Base-by-base conservation (phyloP, 1,284 basidiomycete species). In the Ustilago cynodontis region DNA sequence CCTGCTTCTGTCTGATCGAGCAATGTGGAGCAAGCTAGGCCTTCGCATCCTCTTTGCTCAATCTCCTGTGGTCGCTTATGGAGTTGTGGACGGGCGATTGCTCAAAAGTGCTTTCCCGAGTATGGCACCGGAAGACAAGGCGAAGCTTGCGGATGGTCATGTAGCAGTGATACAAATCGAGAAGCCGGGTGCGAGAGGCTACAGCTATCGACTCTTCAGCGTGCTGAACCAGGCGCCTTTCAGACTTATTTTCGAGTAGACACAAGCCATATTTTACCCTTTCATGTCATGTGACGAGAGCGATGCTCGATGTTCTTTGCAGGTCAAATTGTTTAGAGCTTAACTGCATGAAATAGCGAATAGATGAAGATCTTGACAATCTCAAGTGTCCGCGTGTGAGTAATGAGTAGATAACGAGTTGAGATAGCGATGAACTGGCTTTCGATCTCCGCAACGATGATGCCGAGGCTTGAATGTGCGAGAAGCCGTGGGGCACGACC, bases 31-130 rank as follows among this genome's bases (percentile, higher is more conserved):
- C 18, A 49, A 35, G 8, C 3, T 60, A 43, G 52, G 45, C 0
- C 5, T 59, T 28, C 57, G 58, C 13, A 16, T 60, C 13, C 7
- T 60, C 8, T 60, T 66, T 31, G 57, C 52, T 22, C 31, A 59
- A n/a, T 24, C 24, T 5, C 2, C n/a, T 0, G 2, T 16, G 2
- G 22, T 50, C 1, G 64, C 45, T 0, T 66, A 56, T 18, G 64
- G 33, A 8, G 2, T 66, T 9, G 58, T 28, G 1, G 64, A 66
- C 5, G 52, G 51, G 3, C 26, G 43, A 28, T 9, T 54, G 26
- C 45, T 66, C 35, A 66, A 66, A n/a, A 14, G 24, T 5, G 50
- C 24, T 3, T 59, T 56, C n/a, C 64, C 64, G 0, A 3, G 6
- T 3, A 28, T 66, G 58, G 1, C 35, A 14, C 31, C 47, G 2